Conservation (phyloP, 1,284 basidiomycete genomes). For the Boletus calvinii region DNA sequence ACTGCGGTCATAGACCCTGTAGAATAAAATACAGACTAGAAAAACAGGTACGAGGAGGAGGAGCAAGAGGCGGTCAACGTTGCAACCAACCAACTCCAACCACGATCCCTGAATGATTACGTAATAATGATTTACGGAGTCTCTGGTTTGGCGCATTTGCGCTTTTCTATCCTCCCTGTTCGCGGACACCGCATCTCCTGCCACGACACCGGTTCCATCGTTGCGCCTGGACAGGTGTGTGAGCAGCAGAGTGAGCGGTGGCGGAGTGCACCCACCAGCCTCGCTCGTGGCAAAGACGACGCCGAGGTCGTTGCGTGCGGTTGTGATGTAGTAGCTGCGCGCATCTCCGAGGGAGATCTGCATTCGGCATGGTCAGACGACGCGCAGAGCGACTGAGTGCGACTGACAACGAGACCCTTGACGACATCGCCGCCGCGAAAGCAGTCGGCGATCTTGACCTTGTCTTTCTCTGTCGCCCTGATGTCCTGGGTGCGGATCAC, state of each 20-base stretch:
- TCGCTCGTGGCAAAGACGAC: constrained; percentile 87
- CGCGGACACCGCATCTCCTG: constrained; percentile 88
- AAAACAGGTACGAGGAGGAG: constrained; percentile 15
- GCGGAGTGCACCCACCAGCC: constrained; percentile 49
- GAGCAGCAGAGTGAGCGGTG: not conserved
- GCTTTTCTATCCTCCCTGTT: constrained; percentile 77
- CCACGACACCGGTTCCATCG: constrained; percentile 86
- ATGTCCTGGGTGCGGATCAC: constrained; percentile 92
- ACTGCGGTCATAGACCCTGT: constrained; percentile 58
- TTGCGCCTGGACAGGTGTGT: constrained; percentile 51
- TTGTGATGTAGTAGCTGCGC: constrained; percentile 92
- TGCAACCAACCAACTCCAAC: constrained; percentile 20
- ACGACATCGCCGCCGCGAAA: constrained; percentile 97
- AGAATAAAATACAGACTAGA: constrained; percentile 26
- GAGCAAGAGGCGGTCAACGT: constrained; percentile 14
- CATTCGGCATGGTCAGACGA: constrained; percentile 6
- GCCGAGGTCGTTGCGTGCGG: constrained; percentile 91
- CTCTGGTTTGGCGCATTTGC: constrained; percentile 90
- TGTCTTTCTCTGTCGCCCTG: constrained; percentile 90
- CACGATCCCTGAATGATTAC: constrained; percentile 23
- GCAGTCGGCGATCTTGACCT: constrained; percentile 90
- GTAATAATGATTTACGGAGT: constrained; percentile 40
- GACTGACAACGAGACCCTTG: constrained; percentile 84
- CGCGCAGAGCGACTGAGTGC: too few species aligned
- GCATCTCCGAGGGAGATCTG: constrained; percentile 94